phyloP scores from a whole-genome alignment of 2,329 filamentous ascomycete genomes.

The Geosmithia flava region DNA sequence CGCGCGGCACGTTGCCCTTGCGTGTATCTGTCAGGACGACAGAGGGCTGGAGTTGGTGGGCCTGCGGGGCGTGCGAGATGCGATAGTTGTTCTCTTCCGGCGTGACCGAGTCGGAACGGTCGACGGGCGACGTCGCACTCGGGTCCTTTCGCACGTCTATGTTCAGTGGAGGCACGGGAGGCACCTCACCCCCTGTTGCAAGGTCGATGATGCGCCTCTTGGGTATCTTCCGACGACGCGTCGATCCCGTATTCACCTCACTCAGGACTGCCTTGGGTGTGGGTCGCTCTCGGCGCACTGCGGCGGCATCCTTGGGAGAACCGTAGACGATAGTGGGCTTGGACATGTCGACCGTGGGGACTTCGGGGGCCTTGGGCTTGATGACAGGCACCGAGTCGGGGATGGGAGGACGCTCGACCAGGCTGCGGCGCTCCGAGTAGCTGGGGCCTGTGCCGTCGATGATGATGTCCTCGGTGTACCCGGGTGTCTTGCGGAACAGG shows the following conservation, averaged over 20 bases:
- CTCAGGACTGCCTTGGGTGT: constrained; percentile 38
- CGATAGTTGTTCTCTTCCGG: constrained; percentile 28
- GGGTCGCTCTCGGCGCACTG: constrained; percentile 48
- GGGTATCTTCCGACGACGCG: constrained; percentile 45
- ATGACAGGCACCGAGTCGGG: constrained; percentile 67
- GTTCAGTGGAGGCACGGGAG: constrained; percentile 3
- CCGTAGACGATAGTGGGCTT: constrained; percentile 52
- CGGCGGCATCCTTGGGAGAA: constrained; percentile 23
- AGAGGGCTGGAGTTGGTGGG: constrained; percentile 18
- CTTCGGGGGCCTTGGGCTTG: constrained; percentile 52
- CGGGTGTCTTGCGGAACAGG: constrained; percentile 79
- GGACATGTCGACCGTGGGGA: constrained; percentile 51
- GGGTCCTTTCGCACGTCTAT: constrained; percentile 1
- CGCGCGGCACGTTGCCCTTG: constrained; percentile 8
- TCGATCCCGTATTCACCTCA: constrained; percentile 45
- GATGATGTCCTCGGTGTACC: constrained; percentile 79
- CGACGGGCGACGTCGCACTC: constrained; percentile 2
- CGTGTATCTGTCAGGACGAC: constrained; percentile 18
- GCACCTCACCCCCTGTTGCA: constrained; percentile 33
- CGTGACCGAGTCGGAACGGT: constrained; percentile 5
- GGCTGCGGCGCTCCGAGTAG: constrained; percentile 73
- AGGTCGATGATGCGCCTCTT: constrained; percentile 55
- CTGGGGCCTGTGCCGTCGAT: constrained; percentile 76
- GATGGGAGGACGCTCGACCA: constrained; percentile 72
- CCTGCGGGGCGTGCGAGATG: constrained; percentile 28